Evolutionary conservation across 441 rosid genomes (phyloP), one percentile per base, ranked within the genome.

Genomic region (Codiaeum variegatum): DNA sequence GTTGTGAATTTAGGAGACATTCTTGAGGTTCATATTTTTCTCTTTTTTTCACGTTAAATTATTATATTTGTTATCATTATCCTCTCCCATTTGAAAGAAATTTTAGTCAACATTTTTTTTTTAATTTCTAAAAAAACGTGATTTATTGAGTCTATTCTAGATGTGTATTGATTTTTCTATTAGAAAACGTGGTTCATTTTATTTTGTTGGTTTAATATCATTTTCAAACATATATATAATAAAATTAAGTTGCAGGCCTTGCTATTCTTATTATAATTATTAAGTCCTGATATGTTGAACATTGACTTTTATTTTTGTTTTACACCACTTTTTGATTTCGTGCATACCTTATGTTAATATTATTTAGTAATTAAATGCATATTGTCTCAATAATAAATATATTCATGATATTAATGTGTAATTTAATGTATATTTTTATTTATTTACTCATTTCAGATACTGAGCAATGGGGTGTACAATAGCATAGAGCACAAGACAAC

Each of bases 401-500:
- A 49, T 49, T 16, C 3, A 49, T 49, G 49, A 44, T 44, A 44
- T 44, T 0, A 44, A 1, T 49, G 6, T 49, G 2, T 19, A 19
- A 7, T 15, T 28, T 28, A 61, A 6, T 31, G 2, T 9, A 60
- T n/a, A 11, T 6, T 24, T 21, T 31, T 73, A 0, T 49, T 5
- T 56, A 5, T 16, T 32, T 24, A 8, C 36, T 52, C 19, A 7
- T 21, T 71, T 11, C 88, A 71, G 98, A 86, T 93, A 47, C 56
- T 93, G 69, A 93, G 94, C 85, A 93, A 93, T 70, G 87, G 91
- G 46, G 62, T 62, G 10, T 93, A 88, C 81, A 86, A 85, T 71
- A 93, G 97, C 68, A 88, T 93, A 72, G 97, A 91, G 87, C 96
- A 93, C 32, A 86, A 88, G 72, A 94, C 85, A 79, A 78, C 81